Percentiles rank a stretch among this genome's conserved stretches.
These are phyloP conservation scores for Phaffomyces opuntiae DNA, from an alignment of 805 yeast species.

Conservation along the genomic window DNA sequence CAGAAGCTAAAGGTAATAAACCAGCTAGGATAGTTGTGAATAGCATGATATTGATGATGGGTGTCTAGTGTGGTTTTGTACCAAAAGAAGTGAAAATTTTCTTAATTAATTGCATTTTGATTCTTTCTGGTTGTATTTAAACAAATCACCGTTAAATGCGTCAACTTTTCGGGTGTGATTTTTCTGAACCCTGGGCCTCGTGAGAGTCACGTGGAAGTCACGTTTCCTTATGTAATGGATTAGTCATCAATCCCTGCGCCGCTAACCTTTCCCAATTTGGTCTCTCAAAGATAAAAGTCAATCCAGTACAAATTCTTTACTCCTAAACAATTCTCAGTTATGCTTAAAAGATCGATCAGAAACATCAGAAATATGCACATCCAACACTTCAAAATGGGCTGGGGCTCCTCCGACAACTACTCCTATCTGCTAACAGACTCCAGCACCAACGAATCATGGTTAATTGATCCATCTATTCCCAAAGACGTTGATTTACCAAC, in stretches of 20 bases:
- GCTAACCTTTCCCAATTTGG: no score
- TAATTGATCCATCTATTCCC: constrained; percentile 92
- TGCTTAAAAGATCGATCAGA: neutral
- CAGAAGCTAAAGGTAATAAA: neutral
- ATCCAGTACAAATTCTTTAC: no score
- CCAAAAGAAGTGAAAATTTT: neutral
- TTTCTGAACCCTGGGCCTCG: no score
- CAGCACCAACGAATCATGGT: constrained; percentile 60
- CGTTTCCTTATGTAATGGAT: no score
- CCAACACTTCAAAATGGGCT: constrained; percentile 80
- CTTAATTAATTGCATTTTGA: no score
- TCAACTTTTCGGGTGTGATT: no score
- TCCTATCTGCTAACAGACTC: constrained; percentile 71
- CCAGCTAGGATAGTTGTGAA: neutral
- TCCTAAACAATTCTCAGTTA: no score
- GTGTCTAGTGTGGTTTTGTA: neutral
- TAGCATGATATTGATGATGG: neutral
- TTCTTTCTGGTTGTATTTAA: no score
- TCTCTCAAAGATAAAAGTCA: no score
- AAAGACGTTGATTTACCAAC: constrained; percentile 41
- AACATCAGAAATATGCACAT: constrained; percentile 64
- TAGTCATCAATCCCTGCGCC: no score
- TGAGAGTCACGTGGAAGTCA: no score
- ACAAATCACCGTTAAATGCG: no score
- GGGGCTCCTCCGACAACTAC: constrained; percentile 92